Evolutionary conservation across 176 grass and related monocot genomes (phyloP).

Genomic region (Neostapfia colusana): DNA sequence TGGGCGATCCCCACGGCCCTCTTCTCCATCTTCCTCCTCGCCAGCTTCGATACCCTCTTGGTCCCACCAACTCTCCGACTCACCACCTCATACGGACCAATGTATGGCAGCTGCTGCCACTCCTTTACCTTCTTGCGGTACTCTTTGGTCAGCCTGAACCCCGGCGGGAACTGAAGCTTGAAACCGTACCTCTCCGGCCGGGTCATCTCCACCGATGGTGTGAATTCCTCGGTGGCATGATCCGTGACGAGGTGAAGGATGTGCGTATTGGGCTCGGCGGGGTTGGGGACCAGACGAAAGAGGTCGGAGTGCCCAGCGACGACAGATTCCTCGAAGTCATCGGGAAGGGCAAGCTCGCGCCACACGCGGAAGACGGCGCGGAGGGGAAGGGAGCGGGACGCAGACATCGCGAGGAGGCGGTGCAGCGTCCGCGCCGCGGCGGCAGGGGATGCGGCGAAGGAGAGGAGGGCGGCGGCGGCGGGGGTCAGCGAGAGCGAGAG

Average conservation of each 20-base stretch:
- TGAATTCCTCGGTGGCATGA: constrained; percentile 23
- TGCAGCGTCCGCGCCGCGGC: constrained; percentile 39
- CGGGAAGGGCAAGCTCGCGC: constrained; percentile 78
- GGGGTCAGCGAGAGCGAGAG: constrained; percentile 53
- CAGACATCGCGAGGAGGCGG: constrained; percentile 63
- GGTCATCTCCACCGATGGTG: constrained; percentile 36
- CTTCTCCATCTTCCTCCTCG: constrained; percentile 75
- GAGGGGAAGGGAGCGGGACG: constrained; percentile 55
- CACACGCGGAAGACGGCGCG: constrained; percentile 77
- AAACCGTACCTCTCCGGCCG: constrained; percentile 55
- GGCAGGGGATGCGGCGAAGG: constrained; percentile 33
- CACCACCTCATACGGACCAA: constrained; percentile 42
- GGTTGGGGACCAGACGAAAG: constrained; percentile 55
- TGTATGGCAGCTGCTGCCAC: constrained; percentile 63
- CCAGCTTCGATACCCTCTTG: constrained; percentile 44
- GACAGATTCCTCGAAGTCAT: constrained; percentile 71
- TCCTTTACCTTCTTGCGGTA: constrained; percentile 60
- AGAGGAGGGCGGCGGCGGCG: constrained; percentile 47
- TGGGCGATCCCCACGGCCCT: constrained; percentile 78
- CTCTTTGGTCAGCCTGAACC: constrained; percentile 62
- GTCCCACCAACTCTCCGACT: background rate
- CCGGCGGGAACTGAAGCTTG: constrained; percentile 69
- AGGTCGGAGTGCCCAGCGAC: constrained; percentile 47
- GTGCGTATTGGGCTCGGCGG: constrained; percentile 57
- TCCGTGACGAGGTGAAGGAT: constrained; percentile 53